phyloP scores from a whole-genome alignment of 306 rosid species.

The Fragaria nilgerrensis region DNA sequence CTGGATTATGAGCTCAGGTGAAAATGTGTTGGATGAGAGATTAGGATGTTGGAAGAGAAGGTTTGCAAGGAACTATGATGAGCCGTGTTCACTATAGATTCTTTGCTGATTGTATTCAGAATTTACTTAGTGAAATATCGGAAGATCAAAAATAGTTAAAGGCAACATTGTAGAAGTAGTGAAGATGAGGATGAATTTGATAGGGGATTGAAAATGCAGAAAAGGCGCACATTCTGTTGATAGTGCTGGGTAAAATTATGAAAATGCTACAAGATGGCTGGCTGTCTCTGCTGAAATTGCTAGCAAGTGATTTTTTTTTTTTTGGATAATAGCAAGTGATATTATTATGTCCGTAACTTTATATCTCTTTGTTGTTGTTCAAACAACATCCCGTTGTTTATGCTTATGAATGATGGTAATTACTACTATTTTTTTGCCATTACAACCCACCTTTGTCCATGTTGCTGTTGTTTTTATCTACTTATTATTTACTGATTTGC shows the following conservation, averaged over 20 bases:
- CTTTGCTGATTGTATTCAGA: conserved; percentile 50
- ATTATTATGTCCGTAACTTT: conserved; percentile 27
- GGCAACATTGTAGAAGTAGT: too few relatives aligned
- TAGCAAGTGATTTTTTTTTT: too few relatives aligned
- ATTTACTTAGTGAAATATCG: too few relatives aligned
- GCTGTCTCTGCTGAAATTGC: not conserved
- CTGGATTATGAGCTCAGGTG: not conserved
- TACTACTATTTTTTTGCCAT: not conserved
- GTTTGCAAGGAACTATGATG: conserved; percentile 8
- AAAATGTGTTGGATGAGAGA: conserved; percentile 51
- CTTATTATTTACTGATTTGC: not conserved
- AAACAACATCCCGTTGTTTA: conserved; percentile 24
- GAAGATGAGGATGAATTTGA: conserved; percentile 59
- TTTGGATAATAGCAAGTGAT: conserved; percentile 45
- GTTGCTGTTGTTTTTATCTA: not conserved
- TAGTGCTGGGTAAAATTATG: conserved; percentile 55
- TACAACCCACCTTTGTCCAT: not conserved
- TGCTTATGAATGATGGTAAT: not conserved
- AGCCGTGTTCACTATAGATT: conserved; percentile 54
- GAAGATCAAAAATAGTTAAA: too few relatives aligned
- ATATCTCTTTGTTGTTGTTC: conserved; percentile 23
- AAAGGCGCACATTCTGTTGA: conserved; percentile 2
- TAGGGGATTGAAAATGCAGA: too few relatives aligned
- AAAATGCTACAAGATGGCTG: conserved; percentile 42
- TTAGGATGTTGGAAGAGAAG: conserved; percentile 47